Evolutionary conservation across 345 rosid genomes (phyloP), one percentile per base, ranked within the genome.

Genomic region (Hypericum perforatum): DNA sequence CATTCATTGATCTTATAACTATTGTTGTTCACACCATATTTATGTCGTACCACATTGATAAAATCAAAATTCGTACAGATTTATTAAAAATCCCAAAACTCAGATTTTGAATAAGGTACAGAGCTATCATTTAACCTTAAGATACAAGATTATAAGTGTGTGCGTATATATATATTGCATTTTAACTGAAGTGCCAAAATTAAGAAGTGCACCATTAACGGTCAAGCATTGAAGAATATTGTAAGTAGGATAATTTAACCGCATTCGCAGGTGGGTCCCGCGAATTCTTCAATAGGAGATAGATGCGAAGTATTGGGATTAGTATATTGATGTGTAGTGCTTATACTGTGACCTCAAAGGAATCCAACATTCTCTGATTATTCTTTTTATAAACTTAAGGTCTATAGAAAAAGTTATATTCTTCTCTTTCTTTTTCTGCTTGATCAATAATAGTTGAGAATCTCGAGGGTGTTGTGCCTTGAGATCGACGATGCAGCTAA

Each of bases 351-450:
- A 55, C 55, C 59, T 63, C 39, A 39, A 16, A 43, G 65, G 79
- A 75, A 74, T 71, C 85, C 79, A 67, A 76, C 85, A 79, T 71
- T 76, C 81, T 60, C 67, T 67, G 29, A 60, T 67, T 61, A 51
- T 43, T 39, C 56, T 44, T 52, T 49, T 49, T 37, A 52, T 37
- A 48, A 0, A 13, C 16, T 39, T 36, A 42, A 39, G 32, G 67
- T 45, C 56, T 55, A 15, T 22, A 22, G 32, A 22, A 22, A 50
- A 64, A 62, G 54, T 61, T 70, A 63, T 43, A 43, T 42, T 59
- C 56, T 53, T 65, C 11, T 41, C 52, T 56, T 51, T 49, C 5
- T 22, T 49, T 54, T 53, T n/a, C 43, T 44, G 41, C 41, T 43
- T 14, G 39, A n/a, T 62, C 36, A 62, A 38, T 39, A 50, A 71